These are phyloP conservation scores for Krasilnikovozyma curviuscula DNA, from an alignment of 768 basidiomycete genomes.

Conservation along the genomic window DNA sequence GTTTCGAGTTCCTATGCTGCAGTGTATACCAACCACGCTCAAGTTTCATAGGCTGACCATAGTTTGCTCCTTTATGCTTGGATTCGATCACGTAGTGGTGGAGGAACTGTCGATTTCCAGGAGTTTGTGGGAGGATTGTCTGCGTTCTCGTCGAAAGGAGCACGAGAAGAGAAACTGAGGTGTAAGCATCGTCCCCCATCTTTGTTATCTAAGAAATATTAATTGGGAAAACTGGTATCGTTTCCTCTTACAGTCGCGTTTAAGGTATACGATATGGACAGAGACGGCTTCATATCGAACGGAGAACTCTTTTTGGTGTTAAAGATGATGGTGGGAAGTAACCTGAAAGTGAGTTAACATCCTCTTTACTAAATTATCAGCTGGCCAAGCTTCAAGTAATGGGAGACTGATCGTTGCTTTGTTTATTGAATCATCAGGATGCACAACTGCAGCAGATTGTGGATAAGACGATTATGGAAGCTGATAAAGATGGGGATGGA, in stretches of 20 bases:
- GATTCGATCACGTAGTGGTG: conserved; percentile 49
- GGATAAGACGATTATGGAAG: conserved; percentile 99
- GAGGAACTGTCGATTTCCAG: conserved; percentile 96
- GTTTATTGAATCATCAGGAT: conserved; percentile 53
- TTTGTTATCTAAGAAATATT: background rate
- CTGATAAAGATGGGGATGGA: conserved; percentile 93
- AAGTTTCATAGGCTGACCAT: no score
- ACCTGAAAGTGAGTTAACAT: conserved; percentile 53
- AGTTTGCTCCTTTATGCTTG: background rate
- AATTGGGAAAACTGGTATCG: background rate
- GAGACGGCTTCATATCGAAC: conserved; percentile 93
- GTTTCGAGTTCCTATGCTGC: no score
- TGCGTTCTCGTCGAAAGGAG: conserved; percentile 92
- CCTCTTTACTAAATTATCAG: conserved; percentile 27
- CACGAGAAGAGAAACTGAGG: conserved; percentile 83
- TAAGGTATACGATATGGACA: conserved; percentile 98
- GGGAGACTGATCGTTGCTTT: no score
- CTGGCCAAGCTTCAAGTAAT: conserved; percentile 98
- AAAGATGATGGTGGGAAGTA: conserved; percentile 99
- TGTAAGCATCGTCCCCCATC: conserved; percentile 39
- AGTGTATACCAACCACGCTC: no score
- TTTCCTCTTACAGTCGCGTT: conserved; percentile 55
- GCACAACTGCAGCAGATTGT: conserved; percentile 98
- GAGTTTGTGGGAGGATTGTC: conserved; percentile 96
- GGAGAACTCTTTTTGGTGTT: conserved; percentile 94